Percentiles rank a stretch among this genome's conserved stretches.
Conservation (phyloP, 2,329 filamentous ascomycete species). For the Aspergillus ochraceus region DNA sequence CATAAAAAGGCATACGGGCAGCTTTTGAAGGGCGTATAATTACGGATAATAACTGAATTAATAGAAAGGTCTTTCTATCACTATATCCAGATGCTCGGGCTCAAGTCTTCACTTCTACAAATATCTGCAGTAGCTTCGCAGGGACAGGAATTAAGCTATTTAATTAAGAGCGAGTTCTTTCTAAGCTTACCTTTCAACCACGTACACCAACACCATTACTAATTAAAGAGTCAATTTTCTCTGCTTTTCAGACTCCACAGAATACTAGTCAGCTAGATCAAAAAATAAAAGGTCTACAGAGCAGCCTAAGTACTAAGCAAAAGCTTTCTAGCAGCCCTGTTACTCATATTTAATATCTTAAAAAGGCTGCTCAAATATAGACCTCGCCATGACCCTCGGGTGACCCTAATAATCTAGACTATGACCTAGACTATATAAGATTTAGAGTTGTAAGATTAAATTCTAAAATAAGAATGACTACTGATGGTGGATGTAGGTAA, state of each 20-base stretch:
- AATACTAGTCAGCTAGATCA: not conserved
- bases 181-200: constrained; percentile 5
- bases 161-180: constrained; percentile 6
- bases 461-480: too few relatives aligned
- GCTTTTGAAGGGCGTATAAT: constrained; percentile 2
- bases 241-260: not conserved
- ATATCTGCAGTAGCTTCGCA: constrained; percentile 9
- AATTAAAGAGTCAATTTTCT: constrained; percentile 3
- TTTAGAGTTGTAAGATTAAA: too few relatives aligned
- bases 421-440: too few relatives aligned
- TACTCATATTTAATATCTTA: constrained; percentile 11
- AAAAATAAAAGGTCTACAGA: not conserved
- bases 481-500: too few relatives aligned
- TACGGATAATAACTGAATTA: constrained; percentile 6
- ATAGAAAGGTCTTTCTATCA: constrained; percentile 8
- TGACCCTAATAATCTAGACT: too few relatives aligned
- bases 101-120: constrained; percentile 2
- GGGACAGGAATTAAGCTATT: constrained; percentile 6
- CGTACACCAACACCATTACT: too few relatives aligned
- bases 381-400: too few relatives aligned
- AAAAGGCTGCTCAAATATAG: constrained; percentile 3
- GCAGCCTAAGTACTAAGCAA: not conserved
- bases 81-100: constrained; percentile 5
- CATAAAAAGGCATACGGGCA: constrained; percentile 7
- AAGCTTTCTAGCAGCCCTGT: constrained; percentile 8